A percentile compares a stretch with the other conserved stretches of the same genome.
Conservation (phyloP, 768 basidiomycete species). For the Russula foetens region DNA sequence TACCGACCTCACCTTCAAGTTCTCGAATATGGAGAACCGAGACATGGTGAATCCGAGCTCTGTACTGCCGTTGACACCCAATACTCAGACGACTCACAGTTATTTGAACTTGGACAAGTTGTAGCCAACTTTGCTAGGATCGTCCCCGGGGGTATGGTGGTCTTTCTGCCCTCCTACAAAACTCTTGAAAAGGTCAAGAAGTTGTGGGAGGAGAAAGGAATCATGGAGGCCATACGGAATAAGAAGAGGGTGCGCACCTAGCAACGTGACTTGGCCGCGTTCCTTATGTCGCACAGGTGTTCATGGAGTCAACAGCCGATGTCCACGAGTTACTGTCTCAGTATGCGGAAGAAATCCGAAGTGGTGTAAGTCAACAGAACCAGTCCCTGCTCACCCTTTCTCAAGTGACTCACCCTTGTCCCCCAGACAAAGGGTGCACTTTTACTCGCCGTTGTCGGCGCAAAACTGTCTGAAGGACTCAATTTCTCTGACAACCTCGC, state of each 20-base stretch:
- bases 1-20: slow-evolving; percentile 72
- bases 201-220: slow-evolving; percentile 55
- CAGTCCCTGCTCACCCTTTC: not conserved
- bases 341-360: slow-evolving; percentile 14
- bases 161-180: slow-evolving; percentile 90
- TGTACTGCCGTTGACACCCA: not conserved
- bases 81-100: slow-evolving; percentile 32
- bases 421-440: slow-evolving; percentile 50
- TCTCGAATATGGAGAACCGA: slow-evolving; percentile 56
- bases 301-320: slow-evolving; percentile 12
- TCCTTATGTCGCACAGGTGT: slow-evolving; percentile 7
- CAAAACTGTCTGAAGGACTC: slow-evolving; percentile 92
- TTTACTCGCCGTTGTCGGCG: slow-evolving; percentile 91
- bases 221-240: slow-evolving; percentile 48
- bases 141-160: slow-evolving; percentile 82
- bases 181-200: slow-evolving; percentile 63
- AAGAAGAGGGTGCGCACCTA: slow-evolving; percentile 62
- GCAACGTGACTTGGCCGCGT: not conserved
- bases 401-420: not conserved
- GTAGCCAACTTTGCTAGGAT: slow-evolving; percentile 72
- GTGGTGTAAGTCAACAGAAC: not conserved
- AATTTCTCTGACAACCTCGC: slow-evolving; percentile 50
- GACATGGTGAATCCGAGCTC: slow-evolving; percentile 34
- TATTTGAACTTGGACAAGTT: slow-evolving; percentile 76
- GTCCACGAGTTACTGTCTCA: slow-evolving; percentile 5